Base-by-base conservation (phyloP, 306 rosid genomes). In the Lathyrus oleraceus region DNA sequence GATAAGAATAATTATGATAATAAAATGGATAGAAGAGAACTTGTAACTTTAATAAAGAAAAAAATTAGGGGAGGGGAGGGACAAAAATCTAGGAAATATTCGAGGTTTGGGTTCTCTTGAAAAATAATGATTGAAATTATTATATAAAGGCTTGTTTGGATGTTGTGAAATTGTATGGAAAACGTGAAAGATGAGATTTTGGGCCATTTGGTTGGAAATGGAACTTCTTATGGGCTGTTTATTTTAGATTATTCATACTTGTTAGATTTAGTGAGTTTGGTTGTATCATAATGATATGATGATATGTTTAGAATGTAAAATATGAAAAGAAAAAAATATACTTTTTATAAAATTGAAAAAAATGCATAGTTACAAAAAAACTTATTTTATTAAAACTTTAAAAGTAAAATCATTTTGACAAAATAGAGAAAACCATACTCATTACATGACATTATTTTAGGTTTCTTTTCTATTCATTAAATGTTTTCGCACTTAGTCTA, bases 91-190 rank as follows among this genome's bases (percentile, higher is more conserved):
- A 36, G 60, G 5, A 38, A 74, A 72, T 71, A 71, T 59, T 72
- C 77, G 63, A 56, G 11, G 67, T 58, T 72, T 79, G 67, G 70
- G 63, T 71, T 75, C 72, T 39, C 42, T 1, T 13, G 38, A 11
- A 44, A 35, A 72, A 17, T n/a, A n/a, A n/a, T n/a, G n/a, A n/a
- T n/a, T n/a, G n/a, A n/a, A n/a, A n/a, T n/a, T n/a, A n/a, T n/a
- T n/a, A 16, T 48, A 23, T 51, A 69, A 15, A 28, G 48, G 8
- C 64, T 0, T 75, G 61, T 75, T 69, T 76, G 60, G 71, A 61
- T 40, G 58, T 23, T 6, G 21, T 21, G 62, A 61, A 28, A 69
- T 40, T 76, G 16, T 45, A 65, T 12, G 6, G 38, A 27, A 56
- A 51, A 44, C 49, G 32, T 16, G 40, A 68, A 43, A 69, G 16